These are phyloP conservation scores for Saccharomycopsis fodiens DNA, from an alignment of 805 yeast genomes.

Conservation along the genomic window DNA sequence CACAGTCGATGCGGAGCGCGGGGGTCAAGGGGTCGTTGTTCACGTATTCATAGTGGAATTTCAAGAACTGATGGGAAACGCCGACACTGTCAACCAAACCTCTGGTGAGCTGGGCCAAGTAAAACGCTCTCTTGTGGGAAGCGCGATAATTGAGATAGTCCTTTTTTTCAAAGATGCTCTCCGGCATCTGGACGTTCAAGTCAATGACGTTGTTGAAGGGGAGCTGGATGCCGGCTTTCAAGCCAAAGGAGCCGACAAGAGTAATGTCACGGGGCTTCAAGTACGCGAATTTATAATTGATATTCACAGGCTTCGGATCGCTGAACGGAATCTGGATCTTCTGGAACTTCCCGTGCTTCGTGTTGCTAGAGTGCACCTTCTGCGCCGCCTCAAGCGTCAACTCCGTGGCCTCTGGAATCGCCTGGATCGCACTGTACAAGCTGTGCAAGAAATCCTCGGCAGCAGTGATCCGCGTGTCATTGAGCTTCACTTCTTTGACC, in stretches of 20 bases:
- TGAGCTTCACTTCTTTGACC: constrained; percentile 68
- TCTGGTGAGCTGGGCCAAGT: constrained; percentile 70
- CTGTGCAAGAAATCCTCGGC: constrained; percentile 73
- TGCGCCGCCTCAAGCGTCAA: constrained; percentile 55
- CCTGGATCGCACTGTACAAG: constrained; percentile 58
- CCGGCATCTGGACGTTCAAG: constrained; percentile 77
- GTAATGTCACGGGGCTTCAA: constrained; percentile 65
- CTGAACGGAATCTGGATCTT: constrained; percentile 73
- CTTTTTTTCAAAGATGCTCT: constrained; percentile 64
- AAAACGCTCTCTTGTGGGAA: constrained; percentile 82
- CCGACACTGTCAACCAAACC: constrained; percentile 54
- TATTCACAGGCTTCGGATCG: constrained; percentile 71
- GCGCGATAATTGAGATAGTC: constrained; percentile 89
- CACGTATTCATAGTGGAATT: constrained; percentile 56
- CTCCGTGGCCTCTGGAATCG: constrained; percentile 49
- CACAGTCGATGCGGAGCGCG: constrained; percentile 53
- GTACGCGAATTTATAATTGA: constrained; percentile 67
- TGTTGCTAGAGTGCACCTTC: constrained; percentile 32
- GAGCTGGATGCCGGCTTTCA: constrained; percentile 68
- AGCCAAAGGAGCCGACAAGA: constrained; percentile 82
- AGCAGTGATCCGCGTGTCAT: constrained; percentile 52
- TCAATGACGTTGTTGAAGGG: constrained; percentile 64
- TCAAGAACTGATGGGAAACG: constrained; percentile 28
- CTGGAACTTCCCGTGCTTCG: constrained; percentile 27
- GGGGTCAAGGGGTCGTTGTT: constrained; percentile 79